Conservation (phyloP, 176 grass and related monocot genomes). For the Oryza glaberrima region DNA sequence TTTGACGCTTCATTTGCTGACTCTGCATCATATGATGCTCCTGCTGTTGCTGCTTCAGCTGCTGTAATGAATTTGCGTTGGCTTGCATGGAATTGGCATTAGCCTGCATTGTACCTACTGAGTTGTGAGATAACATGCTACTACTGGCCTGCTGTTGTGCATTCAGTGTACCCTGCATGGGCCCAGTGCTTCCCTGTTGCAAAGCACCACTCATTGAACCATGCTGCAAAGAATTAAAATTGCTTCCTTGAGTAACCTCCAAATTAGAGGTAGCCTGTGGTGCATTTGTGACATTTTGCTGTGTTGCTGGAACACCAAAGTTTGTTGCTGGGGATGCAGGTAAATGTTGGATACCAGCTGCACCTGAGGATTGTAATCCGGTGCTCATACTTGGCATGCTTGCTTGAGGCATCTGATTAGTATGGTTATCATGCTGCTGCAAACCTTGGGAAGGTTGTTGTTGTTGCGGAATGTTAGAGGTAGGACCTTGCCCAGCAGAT, state of each 20-base stretch:
- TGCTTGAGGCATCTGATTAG: constrained; percentile 68
- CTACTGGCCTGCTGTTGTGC: constrained; percentile 59
- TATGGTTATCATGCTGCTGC: constrained; percentile 68
- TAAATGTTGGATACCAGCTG: constrained; percentile 61
- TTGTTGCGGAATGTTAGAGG: constrained; percentile 56
- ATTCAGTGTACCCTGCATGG: constrained; percentile 52
- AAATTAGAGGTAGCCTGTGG: constrained; percentile 59
- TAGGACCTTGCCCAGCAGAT: constrained; percentile 53
- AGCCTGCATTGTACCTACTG: constrained; percentile 61
- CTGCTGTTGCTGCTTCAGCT: constrained; percentile 77
- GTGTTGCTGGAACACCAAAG: constrained; percentile 64
- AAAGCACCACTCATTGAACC: constrained; percentile 49
- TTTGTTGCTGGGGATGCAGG: constrained; percentile 60
- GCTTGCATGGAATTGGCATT: constrained; percentile 65
- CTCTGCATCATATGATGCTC: constrained; percentile 70
- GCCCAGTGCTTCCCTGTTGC: constrained; percentile 54
- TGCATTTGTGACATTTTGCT: constrained; percentile 71
- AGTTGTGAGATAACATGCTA: constrained; percentile 62
- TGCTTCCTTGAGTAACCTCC: constrained; percentile 55
- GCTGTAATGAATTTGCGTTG: constrained; percentile 64
- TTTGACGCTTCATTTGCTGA: constrained; percentile 72
- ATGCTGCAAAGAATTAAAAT: constrained; percentile 76
- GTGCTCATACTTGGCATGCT: constrained; percentile 52
- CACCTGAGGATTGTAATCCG: constrained; percentile 53
- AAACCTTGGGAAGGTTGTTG: constrained; percentile 59